These are phyloP conservation scores for Aspergillus tanneri DNA, from an alignment of 2,329 filamentous ascomycete species.

Conservation along the genomic window DNA sequence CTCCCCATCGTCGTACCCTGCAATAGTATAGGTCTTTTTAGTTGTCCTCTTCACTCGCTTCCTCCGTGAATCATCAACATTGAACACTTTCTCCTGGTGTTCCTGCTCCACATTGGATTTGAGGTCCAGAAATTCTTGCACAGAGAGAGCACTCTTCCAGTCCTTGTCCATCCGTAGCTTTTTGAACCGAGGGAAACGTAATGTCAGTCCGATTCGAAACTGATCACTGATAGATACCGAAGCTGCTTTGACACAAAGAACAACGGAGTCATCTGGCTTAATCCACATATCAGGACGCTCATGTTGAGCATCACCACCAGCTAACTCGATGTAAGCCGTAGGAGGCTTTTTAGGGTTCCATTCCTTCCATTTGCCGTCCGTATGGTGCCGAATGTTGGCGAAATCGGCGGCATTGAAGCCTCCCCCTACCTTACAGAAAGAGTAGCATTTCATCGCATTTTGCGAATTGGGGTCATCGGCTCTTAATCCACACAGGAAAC, in stretches of 20 bases:
- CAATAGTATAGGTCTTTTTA: slow-evolving; percentile 71
- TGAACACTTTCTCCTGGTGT: slow-evolving; percentile 70
- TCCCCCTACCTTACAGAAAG: slow-evolving; percentile 98
- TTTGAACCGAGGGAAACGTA: slow-evolving; percentile 90
- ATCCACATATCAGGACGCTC: slow-evolving; percentile 94
- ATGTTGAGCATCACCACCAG: slow-evolving; percentile 69
- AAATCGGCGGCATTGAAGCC: slow-evolving; percentile 86
- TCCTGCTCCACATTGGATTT: slow-evolving; percentile 69
- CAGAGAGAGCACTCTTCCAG: slow-evolving; percentile 77
- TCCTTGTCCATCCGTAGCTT: slow-evolving; percentile 75
- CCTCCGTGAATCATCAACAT: slow-evolving; percentile 66
- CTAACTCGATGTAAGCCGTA: slow-evolving; percentile 74
- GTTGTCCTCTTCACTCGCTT: slow-evolving; percentile 58
- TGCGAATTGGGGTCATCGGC: slow-evolving; percentile 65
- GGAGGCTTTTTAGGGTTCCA: slow-evolving; percentile 81
- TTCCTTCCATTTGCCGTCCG: slow-evolving; percentile 85
- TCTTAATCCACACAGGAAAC: slow-evolving; percentile 84
- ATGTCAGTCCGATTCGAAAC: slow-evolving; percentile 72
- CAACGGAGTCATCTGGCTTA: slow-evolving; percentile 79
- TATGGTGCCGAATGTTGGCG: slow-evolving; percentile 74
- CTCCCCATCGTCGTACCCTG: slow-evolving; percentile 60
- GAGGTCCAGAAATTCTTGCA: slow-evolving; percentile 73
- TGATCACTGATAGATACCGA: slow-evolving; percentile 71
- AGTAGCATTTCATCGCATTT: slow-evolving; percentile 70
- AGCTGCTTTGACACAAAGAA: slow-evolving; percentile 85